These are phyloP conservation scores for Mycosphaerella arachidis DNA, from an alignment of 2,329 filamentous ascomycete genomes.

Conservation along the genomic window DNA sequence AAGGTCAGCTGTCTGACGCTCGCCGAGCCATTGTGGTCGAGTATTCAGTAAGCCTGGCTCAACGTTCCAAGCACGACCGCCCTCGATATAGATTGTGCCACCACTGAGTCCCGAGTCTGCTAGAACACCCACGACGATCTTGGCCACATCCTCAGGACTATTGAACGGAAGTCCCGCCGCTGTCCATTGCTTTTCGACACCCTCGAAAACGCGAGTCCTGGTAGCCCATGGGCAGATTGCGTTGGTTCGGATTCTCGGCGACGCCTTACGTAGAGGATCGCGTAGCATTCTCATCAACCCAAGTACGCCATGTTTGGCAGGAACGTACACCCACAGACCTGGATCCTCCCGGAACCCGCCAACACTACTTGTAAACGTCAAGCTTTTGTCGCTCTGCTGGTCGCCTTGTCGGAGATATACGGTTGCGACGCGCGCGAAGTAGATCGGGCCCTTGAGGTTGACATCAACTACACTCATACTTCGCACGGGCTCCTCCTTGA, in stretches of 20 bases:
- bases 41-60: slow-evolving; percentile 40
- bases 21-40: slow-evolving; percentile 43
- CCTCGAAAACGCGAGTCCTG: slow-evolving; percentile 36
- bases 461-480: slow-evolving; percentile 10
- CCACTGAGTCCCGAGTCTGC: slow-evolving; percentile 37
- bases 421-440: slow-evolving; percentile 47
- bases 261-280: slow-evolving; percentile 31
- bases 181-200: slow-evolving; percentile 35
- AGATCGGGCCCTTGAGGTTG: slow-evolving; percentile 41
- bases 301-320: slow-evolving; percentile 49
- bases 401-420: slow-evolving; percentile 47
- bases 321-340: slow-evolving; percentile 45
- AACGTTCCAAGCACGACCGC: slow-evolving; percentile 42
- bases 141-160: slow-evolving; percentile 38
- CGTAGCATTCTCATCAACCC: slow-evolving; percentile 47
- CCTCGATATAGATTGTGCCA: slow-evolving; percentile 41
- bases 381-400: slow-evolving; percentile 37
- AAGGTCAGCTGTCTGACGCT: slow-evolving; percentile 34
- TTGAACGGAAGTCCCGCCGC: slow-evolving; percentile 39
- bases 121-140: slow-evolving; percentile 36
- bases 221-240: slow-evolving; percentile 46
- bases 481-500: slow-evolving; percentile 35
- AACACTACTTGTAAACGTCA: slow-evolving; percentile 43
- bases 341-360: slow-evolving; percentile 48
- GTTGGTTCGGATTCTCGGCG: slow-evolving; percentile 38